Conservation (phyloP, 257 asterid genomes). For the Solanum appendiculatum region DNA sequence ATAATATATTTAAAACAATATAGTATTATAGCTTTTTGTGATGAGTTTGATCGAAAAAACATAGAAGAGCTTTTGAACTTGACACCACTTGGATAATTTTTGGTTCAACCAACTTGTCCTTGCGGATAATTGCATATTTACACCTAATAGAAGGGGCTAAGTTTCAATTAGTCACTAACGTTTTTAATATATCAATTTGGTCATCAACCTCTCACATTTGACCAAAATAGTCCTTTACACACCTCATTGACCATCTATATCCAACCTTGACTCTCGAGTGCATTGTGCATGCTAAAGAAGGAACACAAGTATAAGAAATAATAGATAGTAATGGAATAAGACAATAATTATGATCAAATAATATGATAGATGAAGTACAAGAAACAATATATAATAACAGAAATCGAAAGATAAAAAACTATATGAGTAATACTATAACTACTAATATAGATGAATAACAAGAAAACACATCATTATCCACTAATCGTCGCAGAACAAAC, state of each 20-base stretch:
- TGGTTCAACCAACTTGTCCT: not conserved
- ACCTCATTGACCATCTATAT: not conserved
- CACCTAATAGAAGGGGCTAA: not conserved
- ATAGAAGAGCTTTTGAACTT: fast-evolving
- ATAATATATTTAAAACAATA: fast-evolving
- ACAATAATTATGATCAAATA: not conserved
- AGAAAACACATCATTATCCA: not conserved
- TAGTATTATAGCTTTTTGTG: fast-evolving
- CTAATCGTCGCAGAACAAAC: not conserved
- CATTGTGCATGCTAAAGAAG: not conserved
- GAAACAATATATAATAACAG: not conserved
- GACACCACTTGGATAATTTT: fast-evolving
- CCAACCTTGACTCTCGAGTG: not conserved
- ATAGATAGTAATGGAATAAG: too few species aligned
- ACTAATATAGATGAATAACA: not conserved
- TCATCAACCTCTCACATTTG: not conserved
- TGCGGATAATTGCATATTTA: not conserved
- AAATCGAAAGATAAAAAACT: not conserved
- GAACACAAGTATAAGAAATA: not conserved
- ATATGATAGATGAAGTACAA: not conserved
- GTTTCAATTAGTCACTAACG: not conserved
- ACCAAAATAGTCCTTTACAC: not conserved
- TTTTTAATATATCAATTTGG: not conserved
- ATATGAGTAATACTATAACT: not conserved
- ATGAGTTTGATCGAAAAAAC: not conserved